Percentiles rank a stretch among this genome's conserved stretches.
Conservation (phyloP, 176 grass and related monocot species). For the Otatea glauca region DNA sequence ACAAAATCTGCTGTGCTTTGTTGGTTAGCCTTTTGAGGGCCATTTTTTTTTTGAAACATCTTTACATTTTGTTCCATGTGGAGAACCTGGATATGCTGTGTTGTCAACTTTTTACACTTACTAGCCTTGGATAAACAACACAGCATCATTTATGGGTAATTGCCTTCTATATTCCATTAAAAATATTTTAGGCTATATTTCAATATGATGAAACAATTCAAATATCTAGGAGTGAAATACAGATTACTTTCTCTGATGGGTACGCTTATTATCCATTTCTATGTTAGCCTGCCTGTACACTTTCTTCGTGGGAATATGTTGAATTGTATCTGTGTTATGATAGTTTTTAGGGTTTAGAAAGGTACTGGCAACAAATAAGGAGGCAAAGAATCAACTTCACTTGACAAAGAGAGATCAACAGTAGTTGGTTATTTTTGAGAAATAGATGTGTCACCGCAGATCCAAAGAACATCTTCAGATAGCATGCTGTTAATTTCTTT, state of each 20-base stretch:
- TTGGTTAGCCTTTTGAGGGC: slow-evolving; percentile 13
- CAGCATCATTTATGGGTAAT: neutral
- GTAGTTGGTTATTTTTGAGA: neutral
- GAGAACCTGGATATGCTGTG: slow-evolving; percentile 21
- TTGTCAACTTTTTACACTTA: slow-evolving; percentile 5
- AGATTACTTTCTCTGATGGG: neutral
- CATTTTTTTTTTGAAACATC: slow-evolving; percentile 16
- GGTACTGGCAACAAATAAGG: slow-evolving; percentile 1
- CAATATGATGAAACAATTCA: neutral
- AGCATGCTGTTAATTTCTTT: slow-evolving; percentile 4
- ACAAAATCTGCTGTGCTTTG: slow-evolving; percentile 25
- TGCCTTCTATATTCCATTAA: neutral
- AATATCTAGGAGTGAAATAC: neutral
- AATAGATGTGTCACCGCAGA: slow-evolving; percentile 3
- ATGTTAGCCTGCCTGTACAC: neutral
- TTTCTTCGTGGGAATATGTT: slow-evolving; percentile 3
- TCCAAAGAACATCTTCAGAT: slow-evolving; percentile 14
- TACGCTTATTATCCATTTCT: neutral
- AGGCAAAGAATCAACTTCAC: neutral
- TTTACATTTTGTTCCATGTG: neutral
- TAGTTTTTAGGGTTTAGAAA: slow-evolving; percentile 15
- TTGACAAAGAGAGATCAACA: neutral
- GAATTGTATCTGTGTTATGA: slow-evolving; percentile 6
- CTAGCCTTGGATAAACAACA: slow-evolving; percentile 6
- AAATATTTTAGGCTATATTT: neutral